Percentiles rank a stretch among this genome's conserved stretches.
Conservation (phyloP, 768 basidiomycete species). For the Dioszegia crocea region DNA sequence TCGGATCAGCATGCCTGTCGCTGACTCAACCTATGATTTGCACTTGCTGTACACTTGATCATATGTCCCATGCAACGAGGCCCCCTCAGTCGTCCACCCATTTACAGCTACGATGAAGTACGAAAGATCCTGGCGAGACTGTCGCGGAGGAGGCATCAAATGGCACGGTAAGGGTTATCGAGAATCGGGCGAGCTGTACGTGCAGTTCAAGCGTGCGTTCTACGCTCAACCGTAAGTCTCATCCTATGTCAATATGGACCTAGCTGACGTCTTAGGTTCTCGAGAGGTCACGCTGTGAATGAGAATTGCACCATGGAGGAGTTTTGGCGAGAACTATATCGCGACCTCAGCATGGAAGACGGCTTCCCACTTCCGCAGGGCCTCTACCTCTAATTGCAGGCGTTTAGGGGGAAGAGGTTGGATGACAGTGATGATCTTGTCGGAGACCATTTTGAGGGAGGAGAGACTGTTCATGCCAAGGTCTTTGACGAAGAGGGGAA, state of each 20-base stretch:
- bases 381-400: background rate
- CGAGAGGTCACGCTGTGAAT: background rate
- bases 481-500: background rate
- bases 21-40: no score
- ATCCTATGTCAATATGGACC: background rate
- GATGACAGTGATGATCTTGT: background rate
- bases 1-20: no score
- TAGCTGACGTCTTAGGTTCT: background rate
- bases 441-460: background rate
- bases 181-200: background rate
- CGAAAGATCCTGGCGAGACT: background rate
- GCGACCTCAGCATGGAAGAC: background rate
- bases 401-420: background rate
- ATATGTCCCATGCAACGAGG: no score
- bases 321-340: background rate
- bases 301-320: background rate
- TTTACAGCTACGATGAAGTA: background rate
- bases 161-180: constrained; percentile 2
- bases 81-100: no score
- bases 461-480: background rate
- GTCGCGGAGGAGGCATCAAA: background rate
- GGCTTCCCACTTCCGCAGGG: background rate
- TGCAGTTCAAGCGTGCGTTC: background rate
- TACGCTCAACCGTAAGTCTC: background rate
- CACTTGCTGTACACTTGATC: no score